phyloP scores from a whole-genome alignment of 495 filamentous ascomycete genomes.

The Penicillium manginii region DNA sequence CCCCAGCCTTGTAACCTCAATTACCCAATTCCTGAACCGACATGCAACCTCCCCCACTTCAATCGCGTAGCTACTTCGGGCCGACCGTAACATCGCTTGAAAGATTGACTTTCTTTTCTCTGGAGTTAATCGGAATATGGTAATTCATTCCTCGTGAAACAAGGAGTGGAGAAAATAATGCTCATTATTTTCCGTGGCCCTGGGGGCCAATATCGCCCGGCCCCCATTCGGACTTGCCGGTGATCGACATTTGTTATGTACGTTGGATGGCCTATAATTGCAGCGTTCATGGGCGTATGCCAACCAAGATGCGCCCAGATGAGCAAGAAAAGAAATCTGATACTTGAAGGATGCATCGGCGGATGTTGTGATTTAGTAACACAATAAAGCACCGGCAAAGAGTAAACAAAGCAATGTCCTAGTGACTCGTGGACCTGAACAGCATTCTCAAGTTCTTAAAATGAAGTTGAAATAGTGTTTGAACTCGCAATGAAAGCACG shows the following conservation, averaged over 20 bases:
- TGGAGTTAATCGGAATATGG: not conserved
- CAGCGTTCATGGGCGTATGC: not conserved
- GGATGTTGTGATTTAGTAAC: too few relatives aligned
- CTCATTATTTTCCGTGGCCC: not conserved
- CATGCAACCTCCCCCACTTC: constrained; percentile 5
- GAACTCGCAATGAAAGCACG: too few relatives aligned
- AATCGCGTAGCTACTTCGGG: not conserved
- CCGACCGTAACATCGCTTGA: constrained; percentile 1
- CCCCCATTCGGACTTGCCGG: not conserved
- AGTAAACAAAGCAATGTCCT: too few relatives aligned
- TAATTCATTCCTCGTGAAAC: not conserved
- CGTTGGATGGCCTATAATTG: not conserved
- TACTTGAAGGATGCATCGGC: too few relatives aligned
- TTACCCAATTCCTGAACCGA: not conserved
- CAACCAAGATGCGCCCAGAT: not conserved
- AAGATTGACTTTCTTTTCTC: not conserved
- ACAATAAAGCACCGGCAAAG: too few relatives aligned
- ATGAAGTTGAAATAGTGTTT: too few relatives aligned
- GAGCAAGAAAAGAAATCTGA: not conserved
- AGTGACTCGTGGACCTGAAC: too few relatives aligned
- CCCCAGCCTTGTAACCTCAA: constrained; percentile 6
- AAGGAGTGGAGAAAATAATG: not conserved
- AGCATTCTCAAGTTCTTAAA: too few relatives aligned
- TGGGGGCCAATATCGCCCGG: not conserved
- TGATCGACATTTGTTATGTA: not conserved